phyloP scores from a whole-genome alignment of 768 basidiomycete species.

The Psilocybe subaeruginosa region DNA sequence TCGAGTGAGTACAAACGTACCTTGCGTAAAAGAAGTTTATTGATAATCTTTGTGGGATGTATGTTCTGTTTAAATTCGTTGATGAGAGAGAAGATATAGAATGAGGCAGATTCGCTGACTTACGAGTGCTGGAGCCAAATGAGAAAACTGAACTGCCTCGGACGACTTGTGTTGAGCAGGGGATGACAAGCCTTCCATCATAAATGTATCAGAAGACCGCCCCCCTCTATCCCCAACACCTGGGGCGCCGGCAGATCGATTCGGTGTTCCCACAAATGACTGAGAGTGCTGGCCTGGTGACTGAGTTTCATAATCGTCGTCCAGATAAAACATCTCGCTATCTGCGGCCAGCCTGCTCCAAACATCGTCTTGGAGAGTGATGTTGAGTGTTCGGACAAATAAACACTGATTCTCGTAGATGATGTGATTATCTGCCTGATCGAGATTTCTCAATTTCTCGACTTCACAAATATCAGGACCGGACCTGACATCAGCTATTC shows the following conservation, averaged over 20 bases:
- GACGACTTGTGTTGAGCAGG: neutral
- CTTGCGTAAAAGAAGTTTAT: neutral
- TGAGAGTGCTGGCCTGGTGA: neutral
- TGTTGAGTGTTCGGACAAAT: slow-evolving; percentile 15
- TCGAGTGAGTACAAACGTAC: neutral
- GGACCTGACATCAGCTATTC: slow-evolving; percentile 1
- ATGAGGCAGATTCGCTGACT: neutral
- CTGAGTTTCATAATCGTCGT: neutral
- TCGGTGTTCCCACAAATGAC: neutral
- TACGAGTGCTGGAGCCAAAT: neutral
- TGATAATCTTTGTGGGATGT: slow-evolving; percentile 4
- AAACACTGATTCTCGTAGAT: slow-evolving; percentile 10
- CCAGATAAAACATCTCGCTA: neutral
- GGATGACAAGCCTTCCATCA: neutral
- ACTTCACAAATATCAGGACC: slow-evolving; percentile 4
- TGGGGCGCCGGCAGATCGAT: neutral
- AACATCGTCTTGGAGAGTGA: slow-evolving; percentile 2
- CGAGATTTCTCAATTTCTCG: neutral
- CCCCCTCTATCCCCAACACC: neutral
- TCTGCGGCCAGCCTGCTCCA: neutral
- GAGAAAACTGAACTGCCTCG: neutral
- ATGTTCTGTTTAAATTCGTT: neutral
- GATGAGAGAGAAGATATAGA: neutral
- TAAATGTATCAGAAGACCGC: neutral
- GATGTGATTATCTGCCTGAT: neutral